Percentiles rank a stretch among this genome's conserved stretches.
phyloP scores from a whole-genome alignment of 371 early-diverging fungal species.

The Actinomucor elegans region DNA sequence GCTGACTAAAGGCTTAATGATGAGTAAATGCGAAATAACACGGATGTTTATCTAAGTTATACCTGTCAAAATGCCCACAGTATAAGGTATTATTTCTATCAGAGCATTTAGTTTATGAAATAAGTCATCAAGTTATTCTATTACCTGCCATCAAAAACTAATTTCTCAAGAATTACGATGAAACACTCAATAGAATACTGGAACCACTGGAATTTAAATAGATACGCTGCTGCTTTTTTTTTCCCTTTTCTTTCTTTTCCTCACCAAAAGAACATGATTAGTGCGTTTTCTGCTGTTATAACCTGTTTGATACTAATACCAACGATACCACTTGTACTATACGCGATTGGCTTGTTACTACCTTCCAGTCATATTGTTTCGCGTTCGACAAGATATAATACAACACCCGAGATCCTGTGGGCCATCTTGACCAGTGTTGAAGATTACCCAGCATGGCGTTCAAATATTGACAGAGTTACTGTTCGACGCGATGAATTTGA shows the following conservation, averaged over 20 bases:
- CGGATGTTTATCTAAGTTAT: background rate
- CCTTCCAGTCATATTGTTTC: constrained; percentile 18
- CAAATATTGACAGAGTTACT: constrained; percentile 25
- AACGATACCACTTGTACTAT: constrained; percentile 22
- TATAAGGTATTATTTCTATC: background rate
- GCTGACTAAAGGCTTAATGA: constrained; percentile 51
- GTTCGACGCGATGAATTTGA: constrained; percentile 20
- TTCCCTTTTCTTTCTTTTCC: background rate
- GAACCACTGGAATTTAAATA: too few relatives aligned
- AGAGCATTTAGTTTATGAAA: background rate
- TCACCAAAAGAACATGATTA: constrained; percentile 2
- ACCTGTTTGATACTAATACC: constrained; percentile 12
- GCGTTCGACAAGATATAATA: constrained; percentile 16
- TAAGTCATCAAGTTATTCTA: background rate
- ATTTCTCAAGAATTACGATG: too few relatives aligned
- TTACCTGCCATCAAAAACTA: background rate
- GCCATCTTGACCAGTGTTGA: constrained; percentile 34
- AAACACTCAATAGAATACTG: too few relatives aligned
- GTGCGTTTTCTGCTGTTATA: constrained; percentile 10
- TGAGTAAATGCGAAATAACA: background rate
- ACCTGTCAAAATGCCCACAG: constrained; percentile 15
- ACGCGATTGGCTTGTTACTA: constrained; percentile 21
- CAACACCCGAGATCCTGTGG: constrained; percentile 37
- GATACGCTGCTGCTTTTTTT: background rate
- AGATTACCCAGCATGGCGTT: constrained; percentile 40